Evolutionary conservation across 1,284 basidiomycete species (phyloP).

Genomic region (Rhodotorula sp.): DNA sequence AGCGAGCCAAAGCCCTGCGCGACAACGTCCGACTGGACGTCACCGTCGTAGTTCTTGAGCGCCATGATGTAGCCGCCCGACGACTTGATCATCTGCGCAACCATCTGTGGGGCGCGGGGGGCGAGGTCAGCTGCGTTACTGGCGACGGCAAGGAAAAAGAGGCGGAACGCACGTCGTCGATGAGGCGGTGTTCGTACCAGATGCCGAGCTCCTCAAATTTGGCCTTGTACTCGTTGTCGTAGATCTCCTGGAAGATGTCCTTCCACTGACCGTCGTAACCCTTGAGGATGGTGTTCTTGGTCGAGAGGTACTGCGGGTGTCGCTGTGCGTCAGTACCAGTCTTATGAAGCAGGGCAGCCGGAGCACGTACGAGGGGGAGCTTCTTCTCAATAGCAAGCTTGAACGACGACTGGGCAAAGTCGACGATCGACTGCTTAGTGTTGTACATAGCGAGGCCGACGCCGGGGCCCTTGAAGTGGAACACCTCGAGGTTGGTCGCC

Average conservation of each 20-base stretch:
- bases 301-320: constrained; percentile 77
- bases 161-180: constrained; percentile 53
- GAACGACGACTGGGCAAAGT: constrained; percentile 96
- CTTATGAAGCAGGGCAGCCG: no score
- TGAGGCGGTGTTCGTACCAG: constrained; percentile 93
- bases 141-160: not conserved
- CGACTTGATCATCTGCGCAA: constrained; percentile 95
- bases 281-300: constrained; percentile 96
- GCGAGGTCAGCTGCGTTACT: constrained; percentile 45
- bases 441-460: constrained; percentile 61
- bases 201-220: constrained; percentile 79
- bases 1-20: constrained; percentile 83
- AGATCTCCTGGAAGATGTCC: constrained; percentile 70
- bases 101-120: constrained; percentile 76
- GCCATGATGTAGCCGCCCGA: constrained; percentile 98
- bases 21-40: constrained; percentile 61
- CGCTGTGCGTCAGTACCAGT: not conserved
- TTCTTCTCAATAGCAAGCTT: constrained; percentile 98
- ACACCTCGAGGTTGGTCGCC: constrained; percentile 61
- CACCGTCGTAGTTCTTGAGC: constrained; percentile 64
- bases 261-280: constrained; percentile 98
- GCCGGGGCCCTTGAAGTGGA: constrained; percentile 84
- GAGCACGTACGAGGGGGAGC: constrained; percentile 65
- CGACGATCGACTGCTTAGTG: constrained; percentile 85
- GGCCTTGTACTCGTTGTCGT: constrained; percentile 67